These are phyloP conservation scores for Yamadazyma conglobata DNA, from an alignment of 1,139 yeast species.

Conservation along the genomic window DNA sequence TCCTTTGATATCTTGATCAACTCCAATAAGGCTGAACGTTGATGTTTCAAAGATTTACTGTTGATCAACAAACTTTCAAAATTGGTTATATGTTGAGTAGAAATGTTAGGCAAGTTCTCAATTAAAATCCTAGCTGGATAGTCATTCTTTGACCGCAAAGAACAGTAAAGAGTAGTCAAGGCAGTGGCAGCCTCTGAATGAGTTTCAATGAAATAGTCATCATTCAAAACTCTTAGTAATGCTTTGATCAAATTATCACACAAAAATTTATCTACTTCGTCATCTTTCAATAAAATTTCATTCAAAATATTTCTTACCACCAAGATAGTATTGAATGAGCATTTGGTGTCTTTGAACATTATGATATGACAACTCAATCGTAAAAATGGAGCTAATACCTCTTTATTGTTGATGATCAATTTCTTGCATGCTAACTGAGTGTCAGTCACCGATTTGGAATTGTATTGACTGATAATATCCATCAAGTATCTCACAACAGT, in stretches of 20 bases:
- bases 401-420: slow-evolving; percentile 61
- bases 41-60: slow-evolving; percentile 67
- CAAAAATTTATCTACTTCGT: slow-evolving; percentile 75
- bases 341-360: slow-evolving; percentile 81
- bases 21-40: slow-evolving; percentile 69
- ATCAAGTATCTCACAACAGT: slow-evolving; percentile 86
- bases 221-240: slow-evolving; percentile 55
- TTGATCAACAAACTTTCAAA: slow-evolving; percentile 60
- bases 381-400: slow-evolving; percentile 74
- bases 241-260: slow-evolving; percentile 54
- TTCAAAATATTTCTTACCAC: slow-evolving; percentile 69
- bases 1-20: slow-evolving; percentile 50
- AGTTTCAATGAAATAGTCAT: slow-evolving; percentile 79
- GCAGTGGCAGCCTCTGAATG: slow-evolving; percentile 91
- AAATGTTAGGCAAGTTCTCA: slow-evolving; percentile 41
- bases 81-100: slow-evolving; percentile 43
- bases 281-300: slow-evolving; percentile 65
- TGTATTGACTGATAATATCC: slow-evolving; percentile 79
- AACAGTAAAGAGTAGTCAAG: slow-evolving; percentile 73
- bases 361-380: slow-evolving; percentile 74
- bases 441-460: slow-evolving; percentile 44
- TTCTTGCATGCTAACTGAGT: slow-evolving; percentile 65
- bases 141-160: slow-evolving; percentile 60
- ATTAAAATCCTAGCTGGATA: slow-evolving; percentile 51
- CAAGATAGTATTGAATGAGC: slow-evolving; percentile 85